phyloP scores from a whole-genome alignment of 805 yeast genomes.

The Starmerella powellii region DNA sequence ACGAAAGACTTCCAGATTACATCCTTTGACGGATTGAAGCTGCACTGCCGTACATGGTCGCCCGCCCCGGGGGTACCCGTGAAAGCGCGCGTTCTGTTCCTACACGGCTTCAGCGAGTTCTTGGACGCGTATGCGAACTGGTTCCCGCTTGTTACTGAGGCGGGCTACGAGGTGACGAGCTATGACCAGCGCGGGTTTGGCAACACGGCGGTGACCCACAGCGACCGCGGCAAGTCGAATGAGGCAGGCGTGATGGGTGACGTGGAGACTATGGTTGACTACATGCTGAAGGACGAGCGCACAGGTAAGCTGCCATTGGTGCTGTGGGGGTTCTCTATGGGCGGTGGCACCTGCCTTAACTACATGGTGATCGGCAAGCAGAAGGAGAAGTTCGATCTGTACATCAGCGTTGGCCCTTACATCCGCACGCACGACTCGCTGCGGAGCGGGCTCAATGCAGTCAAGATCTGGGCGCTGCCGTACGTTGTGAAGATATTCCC shows the following conservation, averaged over 20 bases:
- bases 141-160: slow-evolving; percentile 24
- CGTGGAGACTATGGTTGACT: slow-evolving; percentile 26
- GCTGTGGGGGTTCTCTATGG: slow-evolving; percentile 32
- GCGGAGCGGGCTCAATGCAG: slow-evolving; percentile 21
- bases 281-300: background rate
- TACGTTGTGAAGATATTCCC: slow-evolving; percentile 25
- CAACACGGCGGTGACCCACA: slow-evolving; percentile 24
- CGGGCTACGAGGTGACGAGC: slow-evolving; percentile 29
- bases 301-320: slow-evolving; percentile 22
- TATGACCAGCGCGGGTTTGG: slow-evolving; percentile 35
- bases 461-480: slow-evolving; percentile 23
- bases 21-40: slow-evolving; percentile 19
- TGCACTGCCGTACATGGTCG: slow-evolving; percentile 15
- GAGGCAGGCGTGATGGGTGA: slow-evolving; percentile 28
- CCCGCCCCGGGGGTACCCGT: slow-evolving; percentile 17
- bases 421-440: slow-evolving; percentile 22
- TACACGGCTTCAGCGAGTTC: slow-evolving; percentile 33
- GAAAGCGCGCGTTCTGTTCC: slow-evolving; percentile 27
- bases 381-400: slow-evolving; percentile 27
- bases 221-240: slow-evolving; percentile 28
- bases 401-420: slow-evolving; percentile 28
- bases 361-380: slow-evolving; percentile 29
- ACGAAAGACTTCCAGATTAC: slow-evolving; percentile 13
- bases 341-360: slow-evolving; percentile 31
- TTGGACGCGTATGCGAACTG: slow-evolving; percentile 26